A percentile compares a stretch with the other conserved stretches of the same genome.
These are phyloP conservation scores for Arthroderma uncinatum DNA, from an alignment of 2,329 filamentous ascomycete genomes.

Conservation along the genomic window DNA sequence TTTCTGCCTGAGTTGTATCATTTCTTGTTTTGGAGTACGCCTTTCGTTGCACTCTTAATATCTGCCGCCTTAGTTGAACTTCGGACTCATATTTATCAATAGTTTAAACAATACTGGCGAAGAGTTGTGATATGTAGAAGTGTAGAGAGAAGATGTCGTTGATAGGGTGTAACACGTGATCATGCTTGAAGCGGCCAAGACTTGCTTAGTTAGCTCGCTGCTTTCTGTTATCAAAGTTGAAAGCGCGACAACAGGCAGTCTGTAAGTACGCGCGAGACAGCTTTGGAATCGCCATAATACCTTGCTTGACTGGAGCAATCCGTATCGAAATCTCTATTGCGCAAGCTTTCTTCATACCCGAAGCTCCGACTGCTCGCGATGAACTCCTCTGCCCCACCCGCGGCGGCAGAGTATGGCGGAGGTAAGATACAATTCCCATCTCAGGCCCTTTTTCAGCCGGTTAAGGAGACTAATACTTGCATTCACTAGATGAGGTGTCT, in stretches of 20 bases:
- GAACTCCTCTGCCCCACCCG: slow-evolving; percentile 36
- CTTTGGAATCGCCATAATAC: not conserved
- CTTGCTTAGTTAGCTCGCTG: no score
- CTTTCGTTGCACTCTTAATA: no score
- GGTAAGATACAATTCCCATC: slow-evolving; percentile 25
- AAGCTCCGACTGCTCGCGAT: slow-evolving; percentile 16
- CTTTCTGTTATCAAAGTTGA: not conserved
- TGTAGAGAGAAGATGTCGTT: no score
- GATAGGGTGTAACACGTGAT: not conserved
- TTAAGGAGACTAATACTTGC: not conserved
- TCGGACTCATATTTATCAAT: no score
- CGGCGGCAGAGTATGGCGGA: slow-evolving; percentile 40
- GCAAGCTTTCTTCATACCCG: not conserved
- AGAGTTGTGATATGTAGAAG: no score
- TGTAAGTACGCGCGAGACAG: slow-evolving; percentile 6
- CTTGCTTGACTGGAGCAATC: not conserved
- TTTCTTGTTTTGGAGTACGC: no score
- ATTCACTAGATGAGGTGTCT: slow-evolving; percentile 73
- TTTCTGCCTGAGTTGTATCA: no score
- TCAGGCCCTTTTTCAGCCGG: not conserved
- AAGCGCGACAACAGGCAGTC: not conserved
- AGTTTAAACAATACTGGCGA: no score
- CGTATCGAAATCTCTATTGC: not conserved
- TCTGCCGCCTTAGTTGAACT: no score
- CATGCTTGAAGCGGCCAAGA: not conserved